Evolutionary conservation across 495 filamentous ascomycete species (phyloP), one percentile per base, ranked within the genome.

Genomic region (Talaromyces liani): DNA sequence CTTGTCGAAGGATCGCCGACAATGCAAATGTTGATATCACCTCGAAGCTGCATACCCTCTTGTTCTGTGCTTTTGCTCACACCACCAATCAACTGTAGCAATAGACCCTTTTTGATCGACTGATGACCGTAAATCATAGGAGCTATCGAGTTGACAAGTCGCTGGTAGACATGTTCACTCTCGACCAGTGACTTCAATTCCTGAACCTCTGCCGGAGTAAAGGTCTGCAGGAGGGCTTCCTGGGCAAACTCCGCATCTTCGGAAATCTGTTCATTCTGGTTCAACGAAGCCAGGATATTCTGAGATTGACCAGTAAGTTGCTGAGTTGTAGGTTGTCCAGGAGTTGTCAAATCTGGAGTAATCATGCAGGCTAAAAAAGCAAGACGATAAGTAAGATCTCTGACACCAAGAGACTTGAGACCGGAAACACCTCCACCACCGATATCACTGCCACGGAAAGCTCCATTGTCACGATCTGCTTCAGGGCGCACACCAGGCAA

Each of bases 291-390:
- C 33, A 97, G 78, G 54, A 96, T 91, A 66, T 96, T 94, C 62
- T 85, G 83, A 0, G 88, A 82, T 70, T 90, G 87, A 22, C 87
- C 87, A 64, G 80, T 87, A 56, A 89, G 75, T 58, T 87, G 84
- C 68, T 89, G 87, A 63, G 83, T 84, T 1, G 80, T 77, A 58
- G 82, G 80, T 64, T 88, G 85, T 24, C 88, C 88, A 20, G 87
- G 86, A 0, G 93, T 91, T 1, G 89, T 89, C 5, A 87, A 88
- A 70, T 98, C 95, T 2, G 93, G 91, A 0, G 88, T 96, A 6
- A 97, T 91, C 94, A 99, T 98, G 75, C 91, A 97, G 41, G 93
- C 87, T 8, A 99, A 81, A 81, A 99, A 99, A 25, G 95, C 94
- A 68, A 99, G 82, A n/a, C 93, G 86, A 73, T 99, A 99, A 10